Percentiles rank a stretch among this genome's conserved stretches.
phyloP scores from a whole-genome alignment of 345 rosid genomes.

The Adansonia digitata region DNA sequence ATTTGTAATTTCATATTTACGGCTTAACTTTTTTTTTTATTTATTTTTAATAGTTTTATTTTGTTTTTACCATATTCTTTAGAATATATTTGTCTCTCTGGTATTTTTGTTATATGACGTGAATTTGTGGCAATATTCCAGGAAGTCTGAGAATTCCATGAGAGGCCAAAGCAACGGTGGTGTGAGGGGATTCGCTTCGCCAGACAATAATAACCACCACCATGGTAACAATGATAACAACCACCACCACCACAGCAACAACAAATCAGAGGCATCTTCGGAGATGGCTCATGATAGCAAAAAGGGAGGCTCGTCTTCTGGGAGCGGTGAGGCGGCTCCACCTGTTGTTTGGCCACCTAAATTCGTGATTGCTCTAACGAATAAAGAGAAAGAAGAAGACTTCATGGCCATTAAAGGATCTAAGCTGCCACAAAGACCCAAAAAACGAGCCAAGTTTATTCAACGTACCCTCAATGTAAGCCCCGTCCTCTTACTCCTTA shows the following conservation, averaged over 20 bases:
- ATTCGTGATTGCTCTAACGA: slow-evolving; percentile 65
- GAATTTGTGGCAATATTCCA: slow-evolving; percentile 13
- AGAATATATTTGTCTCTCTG: no score
- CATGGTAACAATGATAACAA: slow-evolving; percentile 17
- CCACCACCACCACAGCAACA: slow-evolving; percentile 15
- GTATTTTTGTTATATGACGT: not conserved
- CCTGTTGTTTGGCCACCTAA: slow-evolving; percentile 63
- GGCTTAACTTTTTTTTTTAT: not conserved
- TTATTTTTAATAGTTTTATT: not conserved
- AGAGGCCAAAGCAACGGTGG: slow-evolving; percentile 60
- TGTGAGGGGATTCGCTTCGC: slow-evolving; percentile 39
- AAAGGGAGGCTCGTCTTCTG: slow-evolving; percentile 64
- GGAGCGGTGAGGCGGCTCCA: slow-evolving; percentile 57
- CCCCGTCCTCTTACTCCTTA: not conserved
- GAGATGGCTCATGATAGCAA: slow-evolving; percentile 60
- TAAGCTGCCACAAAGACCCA: slow-evolving; percentile 73
- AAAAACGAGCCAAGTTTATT: slow-evolving; percentile 64
- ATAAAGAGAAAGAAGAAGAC: slow-evolving; percentile 81
- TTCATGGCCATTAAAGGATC: slow-evolving; percentile 71
- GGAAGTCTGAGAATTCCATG: slow-evolving; percentile 66
- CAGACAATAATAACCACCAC: no score
- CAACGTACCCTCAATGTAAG: slow-evolving; percentile 78
- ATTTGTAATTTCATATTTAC: slow-evolving; percentile 27
- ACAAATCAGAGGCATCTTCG: slow-evolving; percentile 46
- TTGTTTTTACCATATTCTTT: not conserved